Evolutionary conservation across 1,284 basidiomycete species (phyloP), one percentile per base, ranked within the genome.

Genomic region (Flammula alnicola): DNA sequence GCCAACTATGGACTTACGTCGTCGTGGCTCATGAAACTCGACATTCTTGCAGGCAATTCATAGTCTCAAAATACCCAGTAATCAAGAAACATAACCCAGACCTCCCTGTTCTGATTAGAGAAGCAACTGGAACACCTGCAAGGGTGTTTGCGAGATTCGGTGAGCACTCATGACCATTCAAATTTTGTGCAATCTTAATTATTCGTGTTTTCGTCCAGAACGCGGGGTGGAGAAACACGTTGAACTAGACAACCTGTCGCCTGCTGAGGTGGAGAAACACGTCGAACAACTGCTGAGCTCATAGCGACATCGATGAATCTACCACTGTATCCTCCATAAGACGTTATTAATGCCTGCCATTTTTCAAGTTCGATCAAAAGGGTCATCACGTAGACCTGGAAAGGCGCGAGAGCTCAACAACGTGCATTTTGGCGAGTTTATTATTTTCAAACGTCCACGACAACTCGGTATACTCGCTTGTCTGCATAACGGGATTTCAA

Each of bases 41-140:
- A n/a, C 16, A 12, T n/a, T 47, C 46, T 17, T 19, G 2, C 67
- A 93, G 92, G 59, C 83, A 93, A 72, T 97, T 95, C 75, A 85
- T 97, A 67, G 72, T 87, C 44, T 77, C 88, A 20, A 78, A 84
- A 48, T 97, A 97, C 70, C 85, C 90, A 2, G 63, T 77, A 41
- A 81, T 97, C 69, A 97, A 97, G 76, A 78, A 88, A 59, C 77
- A 91, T 67, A 95, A 97, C 68, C 95, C 94, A 35, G 87, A 95
- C 69, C 73, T 97, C 25, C 95, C 94, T 30, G 81, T 97, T 32
- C 70, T 97, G 60, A 92, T 97, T 63, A 80, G 94, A 57, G 93
- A 97, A 75, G 94, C 94, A n/a, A 77, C 75, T 56, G 93, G 90
- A 25, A 92, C 93, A 7, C 91, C 91, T 39, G 91, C 94, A 45